Evolutionary conservation across 768 basidiomycete genomes (phyloP).

Genomic region (Tylopilus plumbeoviolaceoides): DNA sequence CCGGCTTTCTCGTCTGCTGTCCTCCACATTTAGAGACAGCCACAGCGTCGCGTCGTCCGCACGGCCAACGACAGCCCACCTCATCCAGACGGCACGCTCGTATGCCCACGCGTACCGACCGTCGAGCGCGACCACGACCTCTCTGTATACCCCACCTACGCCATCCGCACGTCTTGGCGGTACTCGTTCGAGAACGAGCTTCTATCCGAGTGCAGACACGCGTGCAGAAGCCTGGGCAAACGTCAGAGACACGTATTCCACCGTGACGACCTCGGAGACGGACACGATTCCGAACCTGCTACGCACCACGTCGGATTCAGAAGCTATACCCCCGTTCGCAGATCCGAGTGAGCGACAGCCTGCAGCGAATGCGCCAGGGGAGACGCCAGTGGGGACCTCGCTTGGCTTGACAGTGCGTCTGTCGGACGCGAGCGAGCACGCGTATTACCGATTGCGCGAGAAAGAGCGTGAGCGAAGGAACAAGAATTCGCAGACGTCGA

Average conservation of each 20-base stretch:
- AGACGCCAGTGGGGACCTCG: constrained; percentile 1
- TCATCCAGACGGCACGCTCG: constrained; percentile 16
- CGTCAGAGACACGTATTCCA: constrained; percentile 20
- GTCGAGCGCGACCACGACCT: constrained; percentile 7
- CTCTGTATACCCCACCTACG: constrained; percentile 14
- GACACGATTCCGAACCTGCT: constrained; percentile 7
- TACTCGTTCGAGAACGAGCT: constrained; percentile 13
- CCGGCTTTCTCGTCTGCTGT: constrained; percentile 21
- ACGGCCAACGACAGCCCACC: constrained; percentile 15
- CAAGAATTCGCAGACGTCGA: background rate
- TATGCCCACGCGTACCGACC: constrained; percentile 15
- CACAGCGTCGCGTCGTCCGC: constrained; percentile 4
- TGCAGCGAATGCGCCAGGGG: background rate
- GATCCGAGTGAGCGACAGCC: background rate
- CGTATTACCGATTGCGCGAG: constrained; percentile 18
- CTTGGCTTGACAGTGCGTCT: constrained; percentile 19
- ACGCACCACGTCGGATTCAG: background rate
- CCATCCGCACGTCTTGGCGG: constrained; percentile 3
- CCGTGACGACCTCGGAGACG: constrained; percentile 20
- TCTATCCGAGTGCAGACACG: constrained; percentile 3
- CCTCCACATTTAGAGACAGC: constrained; percentile 17
- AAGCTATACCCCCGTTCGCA: background rate
- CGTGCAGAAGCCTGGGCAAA: background rate
- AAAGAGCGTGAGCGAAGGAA: constrained; percentile 13
- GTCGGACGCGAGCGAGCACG: constrained; percentile 25